Conservation (phyloP, 2,329 filamentous ascomycete species). For the Dothideomycetidae sp. region DNA sequence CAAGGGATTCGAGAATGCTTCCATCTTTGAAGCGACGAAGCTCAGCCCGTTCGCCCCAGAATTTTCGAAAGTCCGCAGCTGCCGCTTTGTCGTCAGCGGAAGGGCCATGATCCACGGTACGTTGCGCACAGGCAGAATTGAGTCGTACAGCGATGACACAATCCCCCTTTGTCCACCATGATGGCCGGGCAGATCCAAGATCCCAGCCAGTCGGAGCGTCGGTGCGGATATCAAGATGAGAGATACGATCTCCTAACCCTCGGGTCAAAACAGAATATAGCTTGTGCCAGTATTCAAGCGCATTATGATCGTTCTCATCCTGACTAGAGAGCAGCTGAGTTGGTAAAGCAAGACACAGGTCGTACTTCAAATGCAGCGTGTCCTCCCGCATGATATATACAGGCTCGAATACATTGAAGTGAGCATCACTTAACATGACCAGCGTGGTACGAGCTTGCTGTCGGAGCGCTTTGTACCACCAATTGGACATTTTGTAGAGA, state of each 20-base stretch:
- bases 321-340: constrained; percentile 20
- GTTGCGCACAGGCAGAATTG: constrained; percentile 55
- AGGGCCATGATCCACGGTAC: constrained; percentile 78
- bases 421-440: constrained; percentile 57
- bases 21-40: constrained; percentile 90
- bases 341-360: constrained; percentile 34
- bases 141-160: constrained; percentile 56
- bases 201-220: constrained; percentile 21
- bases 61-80: constrained; percentile 66
- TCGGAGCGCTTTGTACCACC: constrained; percentile 62
- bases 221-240: constrained; percentile 42
- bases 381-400: constrained; percentile 58
- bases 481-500: constrained; percentile 77
- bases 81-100: constrained; percentile 73
- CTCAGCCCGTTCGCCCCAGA: constrained; percentile 92
- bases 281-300: constrained; percentile 35
- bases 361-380: constrained; percentile 39
- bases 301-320: constrained; percentile 17
- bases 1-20: constrained; percentile 78
- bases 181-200: constrained; percentile 19
- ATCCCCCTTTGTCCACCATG: constrained; percentile 18
- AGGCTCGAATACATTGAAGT: constrained; percentile 66
- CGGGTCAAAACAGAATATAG: constrained; percentile 51
- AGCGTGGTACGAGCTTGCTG: constrained; percentile 63
- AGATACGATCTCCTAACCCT: constrained; percentile 62